Evolutionary conservation across 2,329 filamentous ascomycete genomes (phyloP), one percentile per base, ranked within the genome.

Genomic region (Fusarium ramigenum): DNA sequence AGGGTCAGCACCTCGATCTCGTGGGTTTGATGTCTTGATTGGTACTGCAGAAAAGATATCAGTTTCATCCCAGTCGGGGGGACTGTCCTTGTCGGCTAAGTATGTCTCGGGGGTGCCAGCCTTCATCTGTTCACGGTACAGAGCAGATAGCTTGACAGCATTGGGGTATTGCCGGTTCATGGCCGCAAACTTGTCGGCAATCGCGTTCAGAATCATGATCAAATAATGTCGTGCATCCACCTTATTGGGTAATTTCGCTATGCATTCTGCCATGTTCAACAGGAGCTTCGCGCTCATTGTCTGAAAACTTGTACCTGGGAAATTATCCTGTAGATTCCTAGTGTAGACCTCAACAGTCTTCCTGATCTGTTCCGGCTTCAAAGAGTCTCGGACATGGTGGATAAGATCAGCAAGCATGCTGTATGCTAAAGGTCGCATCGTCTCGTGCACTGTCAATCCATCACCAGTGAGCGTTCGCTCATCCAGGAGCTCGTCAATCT

Each of bases 341-440:
- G 97, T 98, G 82, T 99, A 99, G 8, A 99, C 96, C 80, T 97
- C 94, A 15, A 99, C 95, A 0, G 97, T 98, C 79, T 95, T 93
- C 52, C 95, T 91, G 71, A 99, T 99, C 83, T 98, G 96, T 75
- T 96, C 93, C 15, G 94, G 93, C 28, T 89, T 91, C 28, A 99
- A 85, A n/a, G 92, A 91, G 69, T 98, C 96, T 63, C 96, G 90
- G 30, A 99, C 93, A 81, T 99, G 96, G 79, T 99, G 96, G 61
- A 99, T 98, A 32, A 99, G 86, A 83, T 99, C 96, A 6, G 96
- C 97, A 53, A 99, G 89, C 95, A 98, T 98, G 80, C 96, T 98
- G 77, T 98, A 99, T 0, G 96, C 96, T 53, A 99, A 84, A 16
- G 97, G 96, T 61, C 96, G 88, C 91, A 98, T 96, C 0, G 95